Evolutionary conservation across 163 green algal genomes (phyloP).

Genomic region (Trebouxiophyceae sp.): DNA sequence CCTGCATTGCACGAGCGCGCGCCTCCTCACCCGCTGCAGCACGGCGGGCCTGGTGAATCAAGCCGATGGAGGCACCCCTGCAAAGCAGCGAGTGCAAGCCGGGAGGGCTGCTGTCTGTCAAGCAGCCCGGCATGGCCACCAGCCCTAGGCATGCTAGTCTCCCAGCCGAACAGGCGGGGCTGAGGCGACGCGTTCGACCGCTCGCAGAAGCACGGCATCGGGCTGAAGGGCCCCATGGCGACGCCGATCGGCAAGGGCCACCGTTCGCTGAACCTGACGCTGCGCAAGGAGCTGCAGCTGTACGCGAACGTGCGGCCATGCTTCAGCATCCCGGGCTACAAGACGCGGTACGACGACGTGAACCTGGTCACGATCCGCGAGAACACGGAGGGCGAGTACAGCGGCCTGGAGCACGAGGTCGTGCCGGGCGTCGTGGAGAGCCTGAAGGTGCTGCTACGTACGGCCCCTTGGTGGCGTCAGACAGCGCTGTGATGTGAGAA

Average conservation of each 20-base stretch:
- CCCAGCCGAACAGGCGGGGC: no score
- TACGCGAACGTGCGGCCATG: conserved; percentile 95
- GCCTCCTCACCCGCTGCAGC: no score
- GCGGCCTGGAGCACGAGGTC: conserved; percentile 90
- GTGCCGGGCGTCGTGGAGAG: conserved; percentile 89
- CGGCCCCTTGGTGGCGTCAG: not conserved
- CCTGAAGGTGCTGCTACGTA: conserved; percentile 60
- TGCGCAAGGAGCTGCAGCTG: conserved; percentile 93
- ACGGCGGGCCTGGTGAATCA: no score
- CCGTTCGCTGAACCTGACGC: conserved; percentile 88
- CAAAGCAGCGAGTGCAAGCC: no score
- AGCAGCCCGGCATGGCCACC: no score
- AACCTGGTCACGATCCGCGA: conserved; percentile 86
- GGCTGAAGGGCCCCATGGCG: conserved; percentile 90
- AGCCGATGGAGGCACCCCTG: no score
- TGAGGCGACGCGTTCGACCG: no score
- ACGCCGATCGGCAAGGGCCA: conserved; percentile 93
- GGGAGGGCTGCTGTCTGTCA: no score
- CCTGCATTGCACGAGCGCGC: no score
- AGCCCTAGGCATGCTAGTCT: no score
- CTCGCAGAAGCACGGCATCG: conserved; percentile 72
- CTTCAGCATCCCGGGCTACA: conserved; percentile 89
- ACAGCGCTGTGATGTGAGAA: no score
- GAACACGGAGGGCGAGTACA: conserved; percentile 97
- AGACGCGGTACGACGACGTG: conserved; percentile 81